Base-by-base conservation (phyloP, 257 asterid species). In the Nyctanthes arbortristis region DNA sequence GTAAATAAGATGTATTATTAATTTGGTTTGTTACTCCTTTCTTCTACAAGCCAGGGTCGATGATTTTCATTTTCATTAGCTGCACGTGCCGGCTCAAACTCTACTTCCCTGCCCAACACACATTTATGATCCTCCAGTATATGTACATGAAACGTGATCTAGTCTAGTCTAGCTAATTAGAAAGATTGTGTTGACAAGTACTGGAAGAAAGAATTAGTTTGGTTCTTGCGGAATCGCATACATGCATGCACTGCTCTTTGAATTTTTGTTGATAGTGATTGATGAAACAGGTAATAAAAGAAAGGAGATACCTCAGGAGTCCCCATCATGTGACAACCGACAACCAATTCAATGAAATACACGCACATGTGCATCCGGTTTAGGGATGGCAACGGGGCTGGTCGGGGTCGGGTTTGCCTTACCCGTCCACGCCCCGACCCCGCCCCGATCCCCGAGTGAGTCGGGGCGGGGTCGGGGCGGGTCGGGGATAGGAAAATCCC, bases 311-410 rank as follows among this genome's bases (percentile, higher is more conserved):
- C 5, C 56, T 52, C 33, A 3, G 40, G 33, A 65, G 73, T 69
- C 76, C 57, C 35, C 60, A 39, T 6, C 25, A 18, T 62, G 70
- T 57, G 73, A 40, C 39, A 71, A 52, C 66, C 36, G 74, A 71
- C 67, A 5, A 27, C 20, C 70, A 61, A 36, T 66, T 10, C 77
- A 66, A 66, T 61, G 30, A 72, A 32, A 54, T 32, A 56, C 60
- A 32, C 28, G 27, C 61, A 56, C 71, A 25, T 7, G 33, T 62
- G 9, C 40, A 25, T 37, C 33, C 16, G 14, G 14, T 4, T n/a
- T n/a, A n/a, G n/a, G n/a, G n/a, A n/a, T n/a, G n/a, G n/a, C n/a
- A n/a, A n/a, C n/a, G n/a, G n/a, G n/a, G n/a, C n/a, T n/a, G n/a
- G n/a, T n/a, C n/a, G n/a, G n/a, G n/a, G n/a, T n/a, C n/a, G n/a